phyloP scores from a whole-genome alignment of 345 rosid genomes.

The Physaria fendleri region DNA sequence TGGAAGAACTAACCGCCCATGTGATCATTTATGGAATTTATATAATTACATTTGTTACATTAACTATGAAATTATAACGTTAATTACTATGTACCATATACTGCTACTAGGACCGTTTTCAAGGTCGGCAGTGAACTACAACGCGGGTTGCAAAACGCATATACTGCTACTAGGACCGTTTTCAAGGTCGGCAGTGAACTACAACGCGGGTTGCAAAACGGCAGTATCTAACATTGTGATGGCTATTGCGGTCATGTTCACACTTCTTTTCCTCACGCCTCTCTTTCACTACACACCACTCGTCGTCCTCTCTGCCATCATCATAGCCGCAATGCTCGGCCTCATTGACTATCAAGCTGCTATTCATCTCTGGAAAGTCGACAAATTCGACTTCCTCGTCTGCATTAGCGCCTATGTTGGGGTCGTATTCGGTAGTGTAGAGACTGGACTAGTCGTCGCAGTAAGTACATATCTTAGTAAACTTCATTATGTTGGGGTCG shows the following conservation, averaged over 20 bases:
- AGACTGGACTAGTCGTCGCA: constrained; percentile 65
- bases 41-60: background rate
- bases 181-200: constrained; percentile 90
- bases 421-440: constrained; percentile 78
- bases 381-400: constrained; percentile 77
- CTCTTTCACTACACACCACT: constrained; percentile 88
- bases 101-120: constrained; percentile 98
- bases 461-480: constrained; percentile 36
- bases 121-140: constrained; percentile 83
- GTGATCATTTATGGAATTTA: too few species aligned
- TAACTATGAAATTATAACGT: too few species aligned
- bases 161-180: constrained; percentile 71
- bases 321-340: constrained; percentile 83
- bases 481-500: constrained; percentile 81
- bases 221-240: constrained; percentile 88
- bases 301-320: constrained; percentile 82
- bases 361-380: constrained; percentile 73
- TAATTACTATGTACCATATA: background rate
- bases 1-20: too few species aligned
- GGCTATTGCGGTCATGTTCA: constrained; percentile 83
- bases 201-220: constrained; percentile 85
- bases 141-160: constrained; percentile 89
- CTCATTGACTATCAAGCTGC: constrained; percentile 84
- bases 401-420: constrained; percentile 80
- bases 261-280: constrained; percentile 74